Percentiles rank a stretch among this genome's conserved stretches.
Conservation (phyloP, 2,329 filamentous ascomycete genomes). For the Hypoxylon sp. region DNA sequence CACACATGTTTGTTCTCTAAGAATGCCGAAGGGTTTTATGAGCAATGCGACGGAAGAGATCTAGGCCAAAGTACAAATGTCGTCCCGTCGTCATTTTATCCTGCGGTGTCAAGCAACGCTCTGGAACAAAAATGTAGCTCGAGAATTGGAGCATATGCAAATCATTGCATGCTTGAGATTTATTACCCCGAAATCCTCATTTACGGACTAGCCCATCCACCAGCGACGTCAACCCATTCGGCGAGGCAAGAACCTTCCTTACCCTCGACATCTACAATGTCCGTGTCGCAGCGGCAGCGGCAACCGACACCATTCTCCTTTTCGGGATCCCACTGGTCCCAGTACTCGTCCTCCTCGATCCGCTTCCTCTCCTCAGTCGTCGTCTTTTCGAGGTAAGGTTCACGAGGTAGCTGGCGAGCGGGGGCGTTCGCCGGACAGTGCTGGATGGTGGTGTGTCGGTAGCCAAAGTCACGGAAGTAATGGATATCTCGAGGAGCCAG, state of each 20-base stretch:
- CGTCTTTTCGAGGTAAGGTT: slow-evolving; percentile 84
- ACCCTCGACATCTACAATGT: slow-evolving; percentile 96
- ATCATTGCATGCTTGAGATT: slow-evolving; percentile 14
- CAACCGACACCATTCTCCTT: slow-evolving; percentile 98
- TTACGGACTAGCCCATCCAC: slow-evolving; percentile 77
- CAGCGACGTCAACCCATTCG: slow-evolving; percentile 97
- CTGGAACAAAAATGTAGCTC: slow-evolving; percentile 11
- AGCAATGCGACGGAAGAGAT: slow-evolving; percentile 29
- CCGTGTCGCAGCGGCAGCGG: slow-evolving; percentile 94
- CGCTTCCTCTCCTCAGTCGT: slow-evolving; percentile 85
- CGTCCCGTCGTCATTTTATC: slow-evolving; percentile 37
- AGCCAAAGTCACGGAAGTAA: slow-evolving; percentile 99
- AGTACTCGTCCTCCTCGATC: slow-evolving; percentile 94
- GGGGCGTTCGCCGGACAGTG: slow-evolving; percentile 98
- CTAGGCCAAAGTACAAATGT: slow-evolving; percentile 37
- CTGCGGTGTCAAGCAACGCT: slow-evolving; percentile 18
- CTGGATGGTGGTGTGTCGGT: slow-evolving; percentile 98
- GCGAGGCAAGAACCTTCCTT: slow-evolving; percentile 95
- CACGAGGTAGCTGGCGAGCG: slow-evolving; percentile 81
- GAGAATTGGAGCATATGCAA: slow-evolving; percentile 29
- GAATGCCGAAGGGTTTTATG: slow-evolving; percentile 13
- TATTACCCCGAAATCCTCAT: slow-evolving; percentile 23
- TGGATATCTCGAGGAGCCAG: slow-evolving; percentile 87
- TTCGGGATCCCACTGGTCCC: slow-evolving; percentile 85
- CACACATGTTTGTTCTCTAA: slow-evolving; percentile 24